Evolutionary conservation across 1,139 yeast genomes (phyloP), one percentile per base, ranked within the genome.

Genomic region (Pichia sp.): DNA sequence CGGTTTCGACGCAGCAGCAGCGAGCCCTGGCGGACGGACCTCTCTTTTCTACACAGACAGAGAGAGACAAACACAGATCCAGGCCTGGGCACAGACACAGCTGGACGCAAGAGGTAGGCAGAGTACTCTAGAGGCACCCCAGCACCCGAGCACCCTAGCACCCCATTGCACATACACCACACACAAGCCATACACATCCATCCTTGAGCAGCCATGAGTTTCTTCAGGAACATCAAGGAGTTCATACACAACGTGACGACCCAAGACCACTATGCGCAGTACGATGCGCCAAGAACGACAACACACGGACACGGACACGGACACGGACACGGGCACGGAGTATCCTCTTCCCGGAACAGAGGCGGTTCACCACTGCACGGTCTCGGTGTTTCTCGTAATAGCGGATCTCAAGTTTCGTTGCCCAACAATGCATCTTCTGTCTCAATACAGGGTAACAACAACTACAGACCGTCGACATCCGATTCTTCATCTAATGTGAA

Each of bases 231-330:
- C 32, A 47, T 61, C 21, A 55, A 60, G 43, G 69, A 77, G 28
- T 74, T 75, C 51, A 61, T 74, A 44, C 78, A 75, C 52, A 73
- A 78, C 28, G 67, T 76, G 34, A 74, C 80, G 12, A 76, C 82
- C 4, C 73, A 72, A n/a, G 81, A 76, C 52, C 81, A 76, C 56
- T 76, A 76, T 54, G 82, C 82, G 22, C 71, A 55, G 69, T 72
- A 49, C 63, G 74, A 39, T 14, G 19, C 24, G 40, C 24, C 41
- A 23, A 25, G 38, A 24, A 24, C 32, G 25, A 39, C 33, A 21
- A 37, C 18, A 7, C 30, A 25, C 28, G 23, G 14, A n/a, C n/a
- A n/a, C n/a, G n/a, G n/a, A n/a, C n/a, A n/a, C n/a, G n/a, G n/a
- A n/a, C n/a, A n/a, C n/a, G n/a, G n/a, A n/a, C n/a, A n/a, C n/a